Percentiles rank a stretch among this genome's conserved stretches.
Conservation (phyloP, 1,284 basidiomycete species). For the Ganoderma lingzhi region DNA sequence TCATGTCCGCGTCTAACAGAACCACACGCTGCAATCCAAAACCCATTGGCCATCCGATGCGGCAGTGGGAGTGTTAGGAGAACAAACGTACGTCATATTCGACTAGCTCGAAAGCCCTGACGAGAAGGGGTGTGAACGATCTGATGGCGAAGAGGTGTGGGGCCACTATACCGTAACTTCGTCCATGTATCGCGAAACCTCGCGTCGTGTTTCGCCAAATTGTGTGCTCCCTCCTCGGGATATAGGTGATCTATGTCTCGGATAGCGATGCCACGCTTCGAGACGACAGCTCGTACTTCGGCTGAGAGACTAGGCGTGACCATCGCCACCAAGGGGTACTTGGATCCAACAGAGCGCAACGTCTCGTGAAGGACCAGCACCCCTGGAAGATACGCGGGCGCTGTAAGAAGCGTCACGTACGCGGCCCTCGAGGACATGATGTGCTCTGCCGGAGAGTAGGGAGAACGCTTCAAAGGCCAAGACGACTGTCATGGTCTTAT, state of each 20-base stretch:
- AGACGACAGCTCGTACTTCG: slow-evolving; percentile 63
- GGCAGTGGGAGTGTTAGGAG: neutral
- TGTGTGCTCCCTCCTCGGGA: slow-evolving; percentile 61
- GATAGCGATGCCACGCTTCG: slow-evolving; percentile 59
- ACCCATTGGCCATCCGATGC: neutral
- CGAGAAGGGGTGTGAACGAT: neutral
- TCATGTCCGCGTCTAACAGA: slow-evolving; percentile 92
- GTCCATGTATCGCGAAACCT: slow-evolving; percentile 92
- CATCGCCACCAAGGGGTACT: slow-evolving; percentile 87
- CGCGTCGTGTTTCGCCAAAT: slow-evolving; percentile 58
- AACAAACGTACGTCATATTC: slow-evolving; percentile 75
- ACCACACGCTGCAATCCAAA: slow-evolving; percentile 69
- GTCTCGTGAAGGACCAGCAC: slow-evolving; percentile 78
- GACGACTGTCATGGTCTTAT: neutral
- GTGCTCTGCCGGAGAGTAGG: neutral
- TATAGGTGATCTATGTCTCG: slow-evolving; percentile 68
- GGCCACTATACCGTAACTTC: slow-evolving; percentile 73
- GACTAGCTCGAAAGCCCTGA: slow-evolving; percentile 77
- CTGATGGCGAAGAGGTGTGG: slow-evolving; percentile 11
- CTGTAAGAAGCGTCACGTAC: slow-evolving; percentile 75
- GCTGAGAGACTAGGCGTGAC: slow-evolving; percentile 69
- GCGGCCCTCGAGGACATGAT: slow-evolving; percentile 38
- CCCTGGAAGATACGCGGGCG: slow-evolving; percentile 75
- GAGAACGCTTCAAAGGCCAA: neutral
- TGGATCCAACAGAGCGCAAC: slow-evolving; percentile 67